A percentile compares a stretch with the other conserved stretches of the same genome.
Evolutionary conservation across 345 rosid species (phyloP).

Genomic region (Moricandia arvensis): DNA sequence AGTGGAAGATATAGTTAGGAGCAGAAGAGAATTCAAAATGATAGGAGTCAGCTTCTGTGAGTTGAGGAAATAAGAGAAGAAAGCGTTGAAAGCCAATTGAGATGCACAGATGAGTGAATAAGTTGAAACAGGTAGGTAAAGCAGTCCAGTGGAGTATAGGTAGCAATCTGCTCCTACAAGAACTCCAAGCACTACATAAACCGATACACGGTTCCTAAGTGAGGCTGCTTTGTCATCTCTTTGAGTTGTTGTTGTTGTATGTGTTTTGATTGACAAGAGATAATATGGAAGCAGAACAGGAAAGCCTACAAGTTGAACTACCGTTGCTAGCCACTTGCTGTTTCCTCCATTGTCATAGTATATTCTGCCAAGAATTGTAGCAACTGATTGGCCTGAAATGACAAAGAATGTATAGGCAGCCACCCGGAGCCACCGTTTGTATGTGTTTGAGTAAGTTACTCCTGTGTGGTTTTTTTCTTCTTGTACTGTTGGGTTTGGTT

Average conservation of each 20-base stretch:
- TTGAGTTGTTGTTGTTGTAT: slow-evolving; percentile 8
- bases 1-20: slow-evolving; percentile 56
- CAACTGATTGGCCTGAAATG: slow-evolving; percentile 47
- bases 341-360: slow-evolving; percentile 59
- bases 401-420: slow-evolving; percentile 36
- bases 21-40: slow-evolving; percentile 47
- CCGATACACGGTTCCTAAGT: slow-evolving; percentile 18
- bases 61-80: slow-evolving; percentile 56
- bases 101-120: slow-evolving; percentile 54
- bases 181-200: slow-evolving; percentile 48
- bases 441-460: slow-evolving; percentile 22
- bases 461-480: slow-evolving; percentile 17
- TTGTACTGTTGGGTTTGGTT: slow-evolving; percentile 9
- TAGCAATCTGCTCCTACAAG: slow-evolving; percentile 36
- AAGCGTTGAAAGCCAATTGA: slow-evolving; percentile 57
- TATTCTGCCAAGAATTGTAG: slow-evolving; percentile 50
- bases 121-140: slow-evolving; percentile 61
- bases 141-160: slow-evolving; percentile 48
- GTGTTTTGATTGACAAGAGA: slow-evolving; percentile 28
- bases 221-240: slow-evolving; percentile 23
- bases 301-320: slow-evolving; percentile 51
- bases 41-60: slow-evolving; percentile 52
- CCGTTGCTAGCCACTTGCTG: slow-evolving; percentile 56
- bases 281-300: slow-evolving; percentile 53
- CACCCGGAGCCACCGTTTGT: slow-evolving; percentile 43